phyloP scores from a whole-genome alignment of 768 basidiomycete genomes.

The Leccinellum luteum region DNA sequence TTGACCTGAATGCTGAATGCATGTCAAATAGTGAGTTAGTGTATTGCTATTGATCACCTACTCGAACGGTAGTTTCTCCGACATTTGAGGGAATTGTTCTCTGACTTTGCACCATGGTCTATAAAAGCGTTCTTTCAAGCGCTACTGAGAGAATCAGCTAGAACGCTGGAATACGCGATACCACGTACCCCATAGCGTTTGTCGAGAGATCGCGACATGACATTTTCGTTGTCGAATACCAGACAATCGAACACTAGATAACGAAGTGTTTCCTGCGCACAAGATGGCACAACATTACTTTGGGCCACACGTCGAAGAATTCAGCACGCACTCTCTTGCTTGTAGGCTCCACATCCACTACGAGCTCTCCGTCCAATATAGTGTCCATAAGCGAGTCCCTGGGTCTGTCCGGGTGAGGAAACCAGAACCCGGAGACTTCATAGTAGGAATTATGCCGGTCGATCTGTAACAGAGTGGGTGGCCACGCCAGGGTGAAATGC shows the following conservation, averaged over 20 bases:
- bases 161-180: background rate
- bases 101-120: slow-evolving; percentile 75
- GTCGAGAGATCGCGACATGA: slow-evolving; percentile 80
- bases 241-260: slow-evolving; percentile 92
- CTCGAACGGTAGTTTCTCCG: slow-evolving; percentile 74
- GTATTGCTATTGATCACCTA: slow-evolving; percentile 38
- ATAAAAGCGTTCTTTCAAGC: slow-evolving; percentile 79
- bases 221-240: slow-evolving; percentile 79
- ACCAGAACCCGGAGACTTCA: slow-evolving; percentile 70
- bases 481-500: background rate
- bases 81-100: slow-evolving; percentile 65
- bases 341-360: slow-evolving; percentile 80
- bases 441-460: slow-evolving; percentile 93
- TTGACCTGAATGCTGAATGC: slow-evolving; percentile 76
- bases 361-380: slow-evolving; percentile 91
- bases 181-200: slow-evolving; percentile 85
- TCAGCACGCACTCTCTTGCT: slow-evolving; percentile 58
- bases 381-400: slow-evolving; percentile 69
- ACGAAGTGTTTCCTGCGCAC: slow-evolving; percentile 68
- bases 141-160: slow-evolving; percentile 12
- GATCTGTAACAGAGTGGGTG: slow-evolving; percentile 53
- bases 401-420: slow-evolving; percentile 83
- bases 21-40: slow-evolving; percentile 6
- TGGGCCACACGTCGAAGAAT: background rate
- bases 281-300: background rate